Percentiles rank a stretch among this genome's conserved stretches.
These are phyloP conservation scores for Mariannaea elegans DNA, from an alignment of 2,329 filamentous ascomycete genomes.

Conservation along the genomic window DNA sequence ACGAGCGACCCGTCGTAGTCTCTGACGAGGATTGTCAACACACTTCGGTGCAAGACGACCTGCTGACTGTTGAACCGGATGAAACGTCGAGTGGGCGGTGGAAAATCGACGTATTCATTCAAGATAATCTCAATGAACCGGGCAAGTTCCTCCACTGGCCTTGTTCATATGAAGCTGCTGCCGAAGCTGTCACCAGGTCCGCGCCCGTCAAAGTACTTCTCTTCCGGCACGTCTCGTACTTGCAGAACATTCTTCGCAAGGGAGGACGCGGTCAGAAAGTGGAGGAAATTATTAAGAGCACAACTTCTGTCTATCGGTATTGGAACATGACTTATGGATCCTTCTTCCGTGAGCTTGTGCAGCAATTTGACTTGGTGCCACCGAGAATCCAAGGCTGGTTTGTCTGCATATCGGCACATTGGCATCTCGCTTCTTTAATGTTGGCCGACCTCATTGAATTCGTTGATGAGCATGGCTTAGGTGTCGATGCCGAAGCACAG, in stretches of 20 bases:
- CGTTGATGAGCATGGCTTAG: constrained; percentile 53
- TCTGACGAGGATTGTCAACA: constrained; percentile 51
- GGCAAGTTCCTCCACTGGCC: constrained; percentile 53
- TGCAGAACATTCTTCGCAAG: constrained; percentile 60
- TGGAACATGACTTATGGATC: constrained; percentile 62
- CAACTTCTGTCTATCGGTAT: constrained; percentile 59
- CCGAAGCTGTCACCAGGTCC: constrained; percentile 56
- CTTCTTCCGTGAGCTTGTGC: constrained; percentile 61
- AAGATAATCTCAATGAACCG: constrained; percentile 40
- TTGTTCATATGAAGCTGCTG: constrained; percentile 60
- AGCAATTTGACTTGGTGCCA: constrained; percentile 58
- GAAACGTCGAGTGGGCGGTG: constrained; percentile 26
- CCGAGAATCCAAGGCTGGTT: constrained; percentile 67
- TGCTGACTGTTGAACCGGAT: neutral
- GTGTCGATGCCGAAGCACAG: constrained; percentile 27
- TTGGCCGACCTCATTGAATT: constrained; percentile 62
- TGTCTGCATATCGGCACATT: constrained; percentile 63
- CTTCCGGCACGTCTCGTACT: constrained; percentile 36
- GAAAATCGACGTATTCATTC: constrained; percentile 32
- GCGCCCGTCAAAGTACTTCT: constrained; percentile 55
- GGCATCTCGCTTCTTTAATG: constrained; percentile 64
- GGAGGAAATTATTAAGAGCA: constrained; percentile 57
- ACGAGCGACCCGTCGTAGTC: constrained; percentile 47
- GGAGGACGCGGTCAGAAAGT: constrained; percentile 46
- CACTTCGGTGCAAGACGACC: constrained; percentile 33